Evolutionary conservation across 257 asterid species (phyloP).

Genomic region (Ligustrum vulgare): DNA sequence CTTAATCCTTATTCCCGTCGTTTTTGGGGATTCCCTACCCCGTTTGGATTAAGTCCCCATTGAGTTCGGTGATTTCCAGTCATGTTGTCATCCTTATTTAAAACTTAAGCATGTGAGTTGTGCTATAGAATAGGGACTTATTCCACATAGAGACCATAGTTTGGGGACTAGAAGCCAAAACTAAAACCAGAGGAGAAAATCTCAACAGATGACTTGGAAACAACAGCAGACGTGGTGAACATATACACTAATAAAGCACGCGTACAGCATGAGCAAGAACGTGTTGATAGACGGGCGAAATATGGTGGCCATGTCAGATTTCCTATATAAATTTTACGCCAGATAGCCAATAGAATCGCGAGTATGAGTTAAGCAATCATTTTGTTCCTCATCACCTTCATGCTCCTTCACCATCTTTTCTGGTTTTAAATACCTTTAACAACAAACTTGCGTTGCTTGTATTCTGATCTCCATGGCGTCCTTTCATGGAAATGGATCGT

Average conservation of each 20-base stretch:
- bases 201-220: conserved; percentile 17
- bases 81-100: too few relatives aligned
- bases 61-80: too few relatives aligned
- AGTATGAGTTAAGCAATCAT: not conserved
- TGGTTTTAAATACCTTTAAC: not conserved
- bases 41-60: too few relatives aligned
- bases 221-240: conserved; percentile 10
- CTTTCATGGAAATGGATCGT: not conserved
- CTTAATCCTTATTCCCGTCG: too few relatives aligned
- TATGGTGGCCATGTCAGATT: conserved; percentile 30
- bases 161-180: not conserved
- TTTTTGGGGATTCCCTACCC: too few relatives aligned
- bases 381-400: not conserved
- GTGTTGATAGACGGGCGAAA: conserved; percentile 21
- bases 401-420: not conserved
- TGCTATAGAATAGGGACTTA: not conserved
- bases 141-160: not conserved
- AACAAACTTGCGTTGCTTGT: not conserved
- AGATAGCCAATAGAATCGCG: not conserved
- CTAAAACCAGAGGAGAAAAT: not conserved
- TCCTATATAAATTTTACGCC: not conserved
- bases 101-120: too few relatives aligned
- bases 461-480: not conserved
- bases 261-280: conserved; percentile 32
- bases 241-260: conserved; percentile 15